Conservation (phyloP, 2,329 filamentous ascomycete genomes). For the Cladobotryum protrusum region DNA sequence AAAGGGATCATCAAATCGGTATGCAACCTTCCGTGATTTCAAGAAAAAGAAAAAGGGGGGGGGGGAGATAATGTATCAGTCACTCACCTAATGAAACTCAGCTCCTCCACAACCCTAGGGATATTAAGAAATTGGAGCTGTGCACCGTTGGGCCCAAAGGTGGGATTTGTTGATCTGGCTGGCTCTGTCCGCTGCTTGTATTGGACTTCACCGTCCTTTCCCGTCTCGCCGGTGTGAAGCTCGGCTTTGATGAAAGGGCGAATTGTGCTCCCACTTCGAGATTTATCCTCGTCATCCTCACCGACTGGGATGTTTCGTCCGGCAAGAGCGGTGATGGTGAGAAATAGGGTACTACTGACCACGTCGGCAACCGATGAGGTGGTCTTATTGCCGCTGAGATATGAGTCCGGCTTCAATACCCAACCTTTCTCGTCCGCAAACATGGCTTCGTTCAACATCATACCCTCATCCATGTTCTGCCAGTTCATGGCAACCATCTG, state of each 20-base stretch:
- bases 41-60: not conserved
- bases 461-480: slow-evolving; percentile 89
- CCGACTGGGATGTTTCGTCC: slow-evolving; percentile 58
- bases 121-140: slow-evolving; percentile 54
- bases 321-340: slow-evolving; percentile 68
- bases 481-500: slow-evolving; percentile 98
- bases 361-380: slow-evolving; percentile 38
- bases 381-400: slow-evolving; percentile 47
- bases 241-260: slow-evolving; percentile 73
- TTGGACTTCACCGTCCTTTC: slow-evolving; percentile 40
- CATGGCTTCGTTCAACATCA: slow-evolving; percentile 98
- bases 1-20: too few species aligned
- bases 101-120: slow-evolving; percentile 56
- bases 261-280: slow-evolving; percentile 34
- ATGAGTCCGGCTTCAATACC: slow-evolving; percentile 76
- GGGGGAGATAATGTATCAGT: not conserved
- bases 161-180: slow-evolving; percentile 53
- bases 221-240: slow-evolving; percentile 62
- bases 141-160: slow-evolving; percentile 50
- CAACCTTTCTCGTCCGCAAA: slow-evolving; percentile 81
- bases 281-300: slow-evolving; percentile 24
- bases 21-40: too few species aligned
- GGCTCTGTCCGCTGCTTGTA: slow-evolving; percentile 56
- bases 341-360: slow-evolving; percentile 50
- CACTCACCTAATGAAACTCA: slow-evolving; percentile 67